phyloP scores from a whole-genome alignment of 805 yeast species.

The Kurtzmaniella fragi region DNA sequence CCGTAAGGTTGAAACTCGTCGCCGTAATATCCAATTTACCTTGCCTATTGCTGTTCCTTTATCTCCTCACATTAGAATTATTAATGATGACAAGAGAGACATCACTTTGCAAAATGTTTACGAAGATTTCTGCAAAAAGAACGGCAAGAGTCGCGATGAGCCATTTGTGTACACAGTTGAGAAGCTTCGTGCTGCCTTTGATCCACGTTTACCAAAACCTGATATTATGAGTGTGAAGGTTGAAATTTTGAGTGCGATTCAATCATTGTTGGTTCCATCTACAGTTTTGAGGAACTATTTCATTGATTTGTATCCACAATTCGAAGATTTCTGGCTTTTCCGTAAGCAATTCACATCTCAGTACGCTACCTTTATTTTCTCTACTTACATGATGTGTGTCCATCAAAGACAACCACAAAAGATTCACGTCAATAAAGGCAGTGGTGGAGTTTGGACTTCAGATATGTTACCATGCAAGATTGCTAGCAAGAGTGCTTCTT shows the following conservation, averaged over 20 bases:
- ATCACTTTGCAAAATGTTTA: constrained; percentile 77
- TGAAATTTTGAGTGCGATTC: constrained; percentile 88
- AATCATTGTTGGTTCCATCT: constrained; percentile 79
- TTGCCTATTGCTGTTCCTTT: constrained; percentile 90
- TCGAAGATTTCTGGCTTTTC: constrained; percentile 96
- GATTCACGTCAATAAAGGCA: constrained; percentile 71
- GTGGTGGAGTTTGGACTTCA: constrained; percentile 89
- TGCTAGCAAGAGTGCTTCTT: constrained; percentile 48
- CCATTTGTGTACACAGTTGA: constrained; percentile 84
- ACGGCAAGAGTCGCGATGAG: constrained; percentile 75
- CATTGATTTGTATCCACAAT: constrained; percentile 60
- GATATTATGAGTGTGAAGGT: constrained; percentile 84
- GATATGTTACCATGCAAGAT: constrained; percentile 92
- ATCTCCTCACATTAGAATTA: constrained; percentile 88
- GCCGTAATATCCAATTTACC: constrained; percentile 78
- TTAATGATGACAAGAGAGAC: constrained; percentile 76
- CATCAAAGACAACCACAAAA: constrained; percentile 92
- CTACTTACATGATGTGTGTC: constrained; percentile 92
- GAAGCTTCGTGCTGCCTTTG: constrained; percentile 87
- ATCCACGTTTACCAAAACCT: constrained; percentile 89
- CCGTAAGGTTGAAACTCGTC: constrained; percentile 81
- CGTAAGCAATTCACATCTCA: constrained; percentile 92
- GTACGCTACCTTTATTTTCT: constrained; percentile 87
- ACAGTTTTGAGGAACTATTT: constrained; percentile 79
- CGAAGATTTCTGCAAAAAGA: constrained; percentile 76